phyloP scores from a whole-genome alignment of 768 basidiomycete species.

The Agaricus bisporus region DNA sequence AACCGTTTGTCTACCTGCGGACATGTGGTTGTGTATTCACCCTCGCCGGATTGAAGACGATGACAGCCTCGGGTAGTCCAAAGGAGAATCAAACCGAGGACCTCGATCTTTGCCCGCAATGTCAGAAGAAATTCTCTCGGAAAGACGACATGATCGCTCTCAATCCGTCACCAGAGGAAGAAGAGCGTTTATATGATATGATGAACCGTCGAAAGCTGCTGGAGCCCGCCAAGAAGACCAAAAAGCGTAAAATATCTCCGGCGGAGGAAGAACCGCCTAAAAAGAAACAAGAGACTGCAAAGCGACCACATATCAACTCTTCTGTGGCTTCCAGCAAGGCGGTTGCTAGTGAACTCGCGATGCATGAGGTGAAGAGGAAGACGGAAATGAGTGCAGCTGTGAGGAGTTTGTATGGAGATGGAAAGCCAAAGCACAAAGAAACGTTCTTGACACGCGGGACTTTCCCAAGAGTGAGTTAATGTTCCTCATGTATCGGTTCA shows the following conservation, averaged over 20 bases:
- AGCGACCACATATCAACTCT: conserved; percentile 41
- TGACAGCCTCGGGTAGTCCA: conserved; percentile 31
- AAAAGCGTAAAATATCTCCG: conserved; percentile 50
- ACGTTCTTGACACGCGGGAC: conserved; percentile 92
- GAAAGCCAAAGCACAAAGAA: conserved; percentile 55
- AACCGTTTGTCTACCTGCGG: conserved; percentile 83
- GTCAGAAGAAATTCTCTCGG: conserved; percentile 61
- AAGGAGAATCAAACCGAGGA: conserved; percentile 22
- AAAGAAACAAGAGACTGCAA: conserved; percentile 39
- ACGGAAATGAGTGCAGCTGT: conserved; percentile 83
- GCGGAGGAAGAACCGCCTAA: conserved; percentile 30
- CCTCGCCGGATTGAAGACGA: conserved; percentile 71
- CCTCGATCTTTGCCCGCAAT: conserved; percentile 71
- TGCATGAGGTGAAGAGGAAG: conserved; percentile 80
- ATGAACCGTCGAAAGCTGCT: conserved; percentile 55
- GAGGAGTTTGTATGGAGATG: conserved; percentile 70
- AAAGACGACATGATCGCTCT: conserved; percentile 50
- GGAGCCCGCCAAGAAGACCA: conserved; percentile 51
- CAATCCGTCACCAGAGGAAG: conserved; percentile 69
- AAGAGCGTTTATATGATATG: conserved; percentile 43
- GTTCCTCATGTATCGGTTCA: conserved; percentile 16
- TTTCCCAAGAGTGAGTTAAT: conserved; percentile 74
- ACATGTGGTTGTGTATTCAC: conserved; percentile 92
- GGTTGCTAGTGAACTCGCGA: conserved; percentile 65
- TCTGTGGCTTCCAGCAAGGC: conserved; percentile 55